These are phyloP conservation scores for Wickerhamiella alocasiicola DNA, from an alignment of 805 yeast species.

Conservation along the genomic window DNA sequence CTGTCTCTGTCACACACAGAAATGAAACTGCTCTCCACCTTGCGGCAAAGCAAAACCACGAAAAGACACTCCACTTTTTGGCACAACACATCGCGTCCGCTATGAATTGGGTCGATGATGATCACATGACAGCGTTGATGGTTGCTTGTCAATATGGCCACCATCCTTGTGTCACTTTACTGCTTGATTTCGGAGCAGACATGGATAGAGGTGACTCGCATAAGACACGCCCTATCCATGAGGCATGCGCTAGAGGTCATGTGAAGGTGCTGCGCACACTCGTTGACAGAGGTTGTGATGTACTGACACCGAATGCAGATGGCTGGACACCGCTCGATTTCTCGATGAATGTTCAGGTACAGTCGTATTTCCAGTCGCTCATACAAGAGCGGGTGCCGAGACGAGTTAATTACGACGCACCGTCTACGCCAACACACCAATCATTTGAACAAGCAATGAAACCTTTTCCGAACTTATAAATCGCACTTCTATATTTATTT, in stretches of 20 bases:
- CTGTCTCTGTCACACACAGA: conserved; percentile 40
- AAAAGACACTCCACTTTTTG: conserved; percentile 59
- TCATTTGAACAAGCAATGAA: background rate
- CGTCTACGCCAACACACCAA: background rate
- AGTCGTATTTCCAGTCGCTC: conserved; percentile 30
- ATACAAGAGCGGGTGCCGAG: conserved; percentile 3
- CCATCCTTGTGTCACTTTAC: conserved; percentile 48
- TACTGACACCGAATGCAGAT: conserved; percentile 37
- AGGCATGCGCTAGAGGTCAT: conserved; percentile 63
- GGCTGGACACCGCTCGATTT: conserved; percentile 59
- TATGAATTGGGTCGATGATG: conserved; percentile 47
- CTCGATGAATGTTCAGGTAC: conserved; percentile 41
- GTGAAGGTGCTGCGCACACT: conserved; percentile 43
- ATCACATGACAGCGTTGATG: conserved; percentile 39
- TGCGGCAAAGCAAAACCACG: conserved; percentile 50
- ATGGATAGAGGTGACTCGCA: conserved; percentile 55
- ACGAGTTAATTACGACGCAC: background rate
- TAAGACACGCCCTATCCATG: conserved; percentile 76
- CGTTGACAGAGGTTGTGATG: conserved; percentile 38
- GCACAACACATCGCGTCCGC: conserved; percentile 50
- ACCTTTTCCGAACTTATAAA: too few relatives aligned
- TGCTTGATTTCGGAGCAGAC: conserved; percentile 67
- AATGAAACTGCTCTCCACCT: conserved; percentile 58
- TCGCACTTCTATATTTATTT: too few relatives aligned
- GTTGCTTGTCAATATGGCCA: conserved; percentile 49